Conservation (phyloP, 495 filamentous ascomycete species). For the Daldinia vernicosa region DNA sequence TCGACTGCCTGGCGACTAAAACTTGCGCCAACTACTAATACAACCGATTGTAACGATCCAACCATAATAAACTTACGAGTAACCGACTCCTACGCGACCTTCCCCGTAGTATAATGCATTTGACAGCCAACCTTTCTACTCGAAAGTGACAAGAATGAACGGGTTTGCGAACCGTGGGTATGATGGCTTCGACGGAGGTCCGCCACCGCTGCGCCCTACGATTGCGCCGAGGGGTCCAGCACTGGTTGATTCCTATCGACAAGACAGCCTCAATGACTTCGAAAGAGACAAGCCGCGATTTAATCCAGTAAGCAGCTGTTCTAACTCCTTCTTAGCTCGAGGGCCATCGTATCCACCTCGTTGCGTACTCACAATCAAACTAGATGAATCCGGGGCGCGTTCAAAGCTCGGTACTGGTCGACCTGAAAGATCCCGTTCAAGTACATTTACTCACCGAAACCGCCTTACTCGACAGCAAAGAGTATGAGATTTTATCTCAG, state of each 20-base stretch:
- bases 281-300: conserved; percentile 55
- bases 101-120: conserved; percentile 33
- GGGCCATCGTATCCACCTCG: conserved; percentile 6
- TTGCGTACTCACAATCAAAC: conserved; percentile 29
- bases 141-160: conserved; percentile 45
- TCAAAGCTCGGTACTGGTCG: conserved; percentile 55
- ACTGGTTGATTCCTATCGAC: conserved; percentile 59
- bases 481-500: conserved; percentile 84
- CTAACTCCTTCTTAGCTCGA: not conserved
- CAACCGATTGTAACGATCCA: conserved; percentile 5
- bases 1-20: conserved; percentile 8
- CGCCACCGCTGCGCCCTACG: conserved; percentile 33
- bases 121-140: not conserved
- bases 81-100: not conserved
- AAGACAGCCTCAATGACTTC: conserved; percentile 55
- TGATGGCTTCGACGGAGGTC: conserved; percentile 36
- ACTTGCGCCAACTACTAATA: conserved; percentile 21
- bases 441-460: conserved; percentile 94
- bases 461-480: conserved; percentile 83
- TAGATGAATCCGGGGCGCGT: conserved; percentile 52
- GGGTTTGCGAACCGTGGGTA: conserved; percentile 35
- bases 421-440: conserved; percentile 64
- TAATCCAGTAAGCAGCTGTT: conserved; percentile 56
- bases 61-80: not conserved
- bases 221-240: conserved; percentile 47